Evolutionary conservation across 257 asterid genomes (phyloP), one percentile per base, ranked within the genome.

Genomic region (Anisodus tanguticus): DNA sequence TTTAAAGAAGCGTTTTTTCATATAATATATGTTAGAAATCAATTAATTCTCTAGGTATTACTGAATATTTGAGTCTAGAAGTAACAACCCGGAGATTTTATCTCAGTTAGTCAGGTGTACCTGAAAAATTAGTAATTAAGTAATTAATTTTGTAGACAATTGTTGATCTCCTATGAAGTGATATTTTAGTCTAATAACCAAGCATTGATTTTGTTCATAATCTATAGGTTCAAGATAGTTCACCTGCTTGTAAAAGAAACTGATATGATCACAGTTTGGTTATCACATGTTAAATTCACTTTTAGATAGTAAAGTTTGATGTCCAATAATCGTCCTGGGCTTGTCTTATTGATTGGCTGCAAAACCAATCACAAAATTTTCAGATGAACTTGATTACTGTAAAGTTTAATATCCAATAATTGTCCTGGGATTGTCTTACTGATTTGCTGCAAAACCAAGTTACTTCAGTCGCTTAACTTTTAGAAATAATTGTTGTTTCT

Each of bases 171-270:
- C 10, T 68, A 12, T 37, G 51, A 17, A 16, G 57, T 45, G 58
- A 45, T 45, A n/a, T 4, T 45, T 1, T 49, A 47, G 60, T 19
- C 19, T 19, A 1, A 3, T 72, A 72, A 5, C 60, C 60, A 47
- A 43, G 78, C 77, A 39, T 15, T 70, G 57, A 43, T 69, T 70
- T 70, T 70, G 55, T 31, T 62, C 68, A 62, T 63, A 26, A 63
- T 63, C 41, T 31, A 17, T 31, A 66, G 7, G 68, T 62, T 62
- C 6, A 19, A 9, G 76, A 68, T 68, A 17, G 72, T 5, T 66
- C 2, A 66, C 72, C 72, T 66, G 17, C 37, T 43, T 71, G 79
- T 71, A 71, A 43, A 43, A 17, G 60, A 22, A 49, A 3, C 43
- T 49, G 43, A 19, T 51, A 74, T 74, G 19, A 35, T 74, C 11